phyloP scores from a whole-genome alignment of 208 protist species.

The Borovskyia barvae region DNA sequence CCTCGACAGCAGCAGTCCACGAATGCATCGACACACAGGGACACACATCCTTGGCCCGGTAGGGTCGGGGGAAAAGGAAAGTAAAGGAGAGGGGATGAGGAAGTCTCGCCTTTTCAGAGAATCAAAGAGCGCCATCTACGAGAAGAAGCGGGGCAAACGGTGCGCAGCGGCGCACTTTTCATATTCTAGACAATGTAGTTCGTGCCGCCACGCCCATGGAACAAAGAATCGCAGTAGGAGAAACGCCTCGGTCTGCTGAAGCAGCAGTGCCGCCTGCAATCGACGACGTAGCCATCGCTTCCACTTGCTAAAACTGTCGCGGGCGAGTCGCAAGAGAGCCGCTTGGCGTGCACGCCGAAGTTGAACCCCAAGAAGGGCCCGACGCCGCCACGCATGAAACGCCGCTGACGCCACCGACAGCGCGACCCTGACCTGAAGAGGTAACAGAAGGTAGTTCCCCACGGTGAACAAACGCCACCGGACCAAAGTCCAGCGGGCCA shows the following conservation, averaged over 20 bases:
- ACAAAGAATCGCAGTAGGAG: conserved; percentile 4
- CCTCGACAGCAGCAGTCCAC: no score
- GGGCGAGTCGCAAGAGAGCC: conserved; percentile 9
- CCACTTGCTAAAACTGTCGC: conserved; percentile 22
- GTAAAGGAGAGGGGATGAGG: not conserved
- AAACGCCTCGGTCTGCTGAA: conserved; percentile 8
- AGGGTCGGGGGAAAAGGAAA: no score
- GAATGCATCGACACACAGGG: no score
- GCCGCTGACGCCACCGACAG: not conserved
- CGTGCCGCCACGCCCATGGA: conserved; percentile 19
- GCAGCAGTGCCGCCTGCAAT: conserved; percentile 14
- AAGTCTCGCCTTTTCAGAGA: not conserved
- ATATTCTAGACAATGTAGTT: conserved; percentile 10
- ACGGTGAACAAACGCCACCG: conserved; percentile 18
- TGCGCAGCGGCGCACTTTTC: not conserved
- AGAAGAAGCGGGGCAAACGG: not conserved
- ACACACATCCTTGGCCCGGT: no score
- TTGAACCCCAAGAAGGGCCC: not conserved
- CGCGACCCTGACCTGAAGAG: conserved; percentile 12
- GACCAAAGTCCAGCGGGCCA: conserved; percentile 13
- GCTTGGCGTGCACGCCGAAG: conserved; percentile 15
- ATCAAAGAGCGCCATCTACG: not conserved
- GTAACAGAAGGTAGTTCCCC: conserved; percentile 2
- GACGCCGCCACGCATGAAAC: conserved; percentile 21
- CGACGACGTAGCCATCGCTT: conserved; percentile 24